Conservation (phyloP, 192 early-diverging fungal species). For the Kappamyces sp. region DNA sequence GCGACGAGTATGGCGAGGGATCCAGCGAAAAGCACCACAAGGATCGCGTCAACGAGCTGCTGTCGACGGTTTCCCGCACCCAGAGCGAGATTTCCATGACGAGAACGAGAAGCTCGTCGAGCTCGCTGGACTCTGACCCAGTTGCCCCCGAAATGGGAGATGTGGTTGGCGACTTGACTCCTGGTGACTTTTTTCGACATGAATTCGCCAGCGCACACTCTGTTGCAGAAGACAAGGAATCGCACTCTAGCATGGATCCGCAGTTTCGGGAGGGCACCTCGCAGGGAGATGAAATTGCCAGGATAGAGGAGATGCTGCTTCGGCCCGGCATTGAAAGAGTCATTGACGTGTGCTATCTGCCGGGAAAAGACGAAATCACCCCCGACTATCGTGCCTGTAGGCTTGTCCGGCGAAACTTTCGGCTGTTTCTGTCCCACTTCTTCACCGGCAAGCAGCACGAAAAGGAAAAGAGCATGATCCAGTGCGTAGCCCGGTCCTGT, state of each 20-base stretch:
- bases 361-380: constrained; percentile 56
- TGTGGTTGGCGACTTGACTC: constrained; percentile 13
- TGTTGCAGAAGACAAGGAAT: constrained; percentile 12
- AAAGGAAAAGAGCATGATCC: constrained; percentile 71
- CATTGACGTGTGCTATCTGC: constrained; percentile 74
- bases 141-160: constrained; percentile 14
- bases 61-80: constrained; percentile 20
- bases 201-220: background rate
- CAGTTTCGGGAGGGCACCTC: constrained; percentile 29
- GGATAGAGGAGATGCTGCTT: constrained; percentile 83
- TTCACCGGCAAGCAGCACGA: constrained; percentile 34
- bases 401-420: constrained; percentile 36
- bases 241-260: constrained; percentile 14
- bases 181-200: no score
- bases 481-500: constrained; percentile 86
- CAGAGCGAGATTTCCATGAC: constrained; percentile 44
- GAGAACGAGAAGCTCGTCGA: constrained; percentile 18
- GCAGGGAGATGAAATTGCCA: constrained; percentile 46
- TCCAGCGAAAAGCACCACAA: background rate
- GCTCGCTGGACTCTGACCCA: constrained; percentile 20
- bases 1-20: constrained; percentile 27
- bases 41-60: constrained; percentile 19
- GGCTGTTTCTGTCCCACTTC: constrained; percentile 25
- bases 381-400: constrained; percentile 63
- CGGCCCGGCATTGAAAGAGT: constrained; percentile 77